These are phyloP conservation scores for Fragilaria radians DNA, from an alignment of 108 stramenopile species.

Conservation along the genomic window DNA sequence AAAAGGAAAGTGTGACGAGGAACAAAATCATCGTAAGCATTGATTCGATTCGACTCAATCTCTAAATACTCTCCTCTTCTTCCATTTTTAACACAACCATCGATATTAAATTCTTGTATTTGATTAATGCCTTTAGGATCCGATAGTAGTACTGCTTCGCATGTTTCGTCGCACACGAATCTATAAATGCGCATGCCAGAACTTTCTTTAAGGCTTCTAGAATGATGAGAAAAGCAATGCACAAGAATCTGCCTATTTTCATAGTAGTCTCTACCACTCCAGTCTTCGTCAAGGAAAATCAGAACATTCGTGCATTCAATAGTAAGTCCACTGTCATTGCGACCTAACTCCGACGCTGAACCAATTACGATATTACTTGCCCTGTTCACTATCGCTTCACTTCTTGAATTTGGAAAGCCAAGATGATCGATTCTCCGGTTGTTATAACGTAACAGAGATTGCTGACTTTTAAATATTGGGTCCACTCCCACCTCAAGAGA, in stretches of 20 bases:
- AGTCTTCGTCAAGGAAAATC: slow-evolving; percentile 79
- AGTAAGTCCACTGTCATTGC: slow-evolving; percentile 48
- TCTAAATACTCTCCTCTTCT: no score
- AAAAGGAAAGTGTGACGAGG: background rate
- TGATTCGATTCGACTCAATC: no score
- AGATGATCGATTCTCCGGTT: background rate
- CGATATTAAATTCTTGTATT: no score
- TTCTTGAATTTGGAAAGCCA: background rate
- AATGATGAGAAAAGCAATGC: slow-evolving; percentile 3
- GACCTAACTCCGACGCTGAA: slow-evolving; percentile 46
- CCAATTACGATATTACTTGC: slow-evolving; percentile 38
- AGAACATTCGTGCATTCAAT: slow-evolving; percentile 54
- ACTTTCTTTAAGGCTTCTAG: background rate
- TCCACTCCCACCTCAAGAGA: background rate
- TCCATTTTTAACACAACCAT: no score
- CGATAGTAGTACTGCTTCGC: slow-evolving; percentile 45
- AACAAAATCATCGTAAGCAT: background rate
- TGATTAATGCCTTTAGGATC: background rate
- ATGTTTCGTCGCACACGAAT: slow-evolving; percentile 37
- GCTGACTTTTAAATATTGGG: slow-evolving; percentile 29
- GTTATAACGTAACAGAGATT: slow-evolving; percentile 41
- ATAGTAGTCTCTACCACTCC: slow-evolving; percentile 60
- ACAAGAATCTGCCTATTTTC: slow-evolving; percentile 29
- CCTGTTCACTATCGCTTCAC: background rate
- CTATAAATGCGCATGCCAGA: background rate